Evolutionary conservation across 2,329 filamentous ascomycete species (phyloP).

Genomic region (Pyrenochaeta sp.): DNA sequence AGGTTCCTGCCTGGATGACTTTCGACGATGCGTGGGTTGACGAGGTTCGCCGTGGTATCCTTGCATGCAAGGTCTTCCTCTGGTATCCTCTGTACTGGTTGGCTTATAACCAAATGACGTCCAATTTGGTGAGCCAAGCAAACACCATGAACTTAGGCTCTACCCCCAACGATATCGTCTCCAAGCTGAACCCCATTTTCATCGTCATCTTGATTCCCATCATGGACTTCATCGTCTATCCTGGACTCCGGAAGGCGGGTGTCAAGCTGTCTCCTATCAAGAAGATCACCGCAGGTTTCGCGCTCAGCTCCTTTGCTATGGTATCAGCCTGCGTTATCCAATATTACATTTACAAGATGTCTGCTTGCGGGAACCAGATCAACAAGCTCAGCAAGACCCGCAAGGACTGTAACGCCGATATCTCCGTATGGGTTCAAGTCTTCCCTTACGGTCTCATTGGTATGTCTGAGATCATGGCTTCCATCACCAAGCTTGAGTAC

Average conservation of each 20-base stretch:
- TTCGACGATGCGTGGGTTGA: conserved; percentile 84
- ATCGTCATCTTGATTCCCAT: conserved; percentile 71
- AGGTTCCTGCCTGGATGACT: conserved; percentile 74
- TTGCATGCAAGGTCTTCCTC: conserved; percentile 53
- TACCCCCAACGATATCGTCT: conserved; percentile 78
- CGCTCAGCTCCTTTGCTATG: conserved; percentile 68
- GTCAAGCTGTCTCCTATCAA: conserved; percentile 77
- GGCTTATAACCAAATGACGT: conserved; percentile 64
- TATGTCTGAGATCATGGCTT: conserved; percentile 68
- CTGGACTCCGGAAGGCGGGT: conserved; percentile 68
- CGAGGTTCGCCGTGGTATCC: conserved; percentile 70
- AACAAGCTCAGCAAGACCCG: conserved; percentile 48
- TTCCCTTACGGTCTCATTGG: conserved; percentile 64
- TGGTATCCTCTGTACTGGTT: conserved; percentile 64
- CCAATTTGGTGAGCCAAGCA: conserved; percentile 73
- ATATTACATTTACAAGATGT: conserved; percentile 58
- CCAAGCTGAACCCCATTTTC: conserved; percentile 78
- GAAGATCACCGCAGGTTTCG: conserved; percentile 75
- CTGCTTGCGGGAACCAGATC: conserved; percentile 34
- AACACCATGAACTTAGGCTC: conserved; percentile 71
- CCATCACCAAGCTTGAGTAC: conserved; percentile 75
- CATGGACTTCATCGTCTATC: conserved; percentile 72
- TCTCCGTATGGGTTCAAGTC: conserved; percentile 65
- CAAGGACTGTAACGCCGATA: conserved; percentile 50
- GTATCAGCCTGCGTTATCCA: conserved; percentile 65